phyloP scores from a whole-genome alignment of 139 green algal genomes.

The Gonium pectorale region DNA sequence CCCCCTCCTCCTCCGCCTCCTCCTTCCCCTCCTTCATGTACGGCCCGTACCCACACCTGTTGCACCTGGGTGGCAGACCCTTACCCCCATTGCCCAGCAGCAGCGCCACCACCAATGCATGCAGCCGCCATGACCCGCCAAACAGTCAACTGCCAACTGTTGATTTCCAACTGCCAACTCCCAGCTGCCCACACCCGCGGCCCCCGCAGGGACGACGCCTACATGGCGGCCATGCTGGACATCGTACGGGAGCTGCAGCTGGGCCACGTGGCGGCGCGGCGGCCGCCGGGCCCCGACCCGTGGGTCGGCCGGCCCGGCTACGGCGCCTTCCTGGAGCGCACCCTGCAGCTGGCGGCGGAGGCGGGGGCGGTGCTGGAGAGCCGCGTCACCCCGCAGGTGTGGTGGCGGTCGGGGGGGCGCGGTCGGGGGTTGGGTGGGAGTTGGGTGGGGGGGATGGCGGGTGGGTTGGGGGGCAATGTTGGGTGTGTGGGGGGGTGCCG shows the following conservation, averaged over 20 bases:
- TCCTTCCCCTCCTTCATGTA: no score
- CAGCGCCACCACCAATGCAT: no score
- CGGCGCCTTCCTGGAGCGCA: constrained; percentile 20
- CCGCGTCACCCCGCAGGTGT: not conserved
- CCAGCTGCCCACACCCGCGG: not conserved
- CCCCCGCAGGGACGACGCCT: constrained; percentile 36
- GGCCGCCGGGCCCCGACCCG: constrained; percentile 18
- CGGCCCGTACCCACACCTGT: no score
- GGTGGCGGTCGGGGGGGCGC: not conserved
- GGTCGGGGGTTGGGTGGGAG: not conserved
- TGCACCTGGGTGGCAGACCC: no score
- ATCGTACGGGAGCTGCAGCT: constrained; percentile 18
- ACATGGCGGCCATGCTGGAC: not conserved
- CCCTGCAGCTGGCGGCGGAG: not conserved
- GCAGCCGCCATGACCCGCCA: not conserved
- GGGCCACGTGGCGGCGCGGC: not conserved
- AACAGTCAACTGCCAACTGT: not conserved
- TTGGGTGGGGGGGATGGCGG: no score
- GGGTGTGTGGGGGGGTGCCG: no score
- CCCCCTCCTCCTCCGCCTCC: no score
- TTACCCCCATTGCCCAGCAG: no score
- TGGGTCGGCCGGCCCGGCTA: constrained; percentile 19
- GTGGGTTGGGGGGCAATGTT: not conserved
- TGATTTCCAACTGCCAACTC: not conserved
- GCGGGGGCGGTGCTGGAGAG: constrained; percentile 1